Base-by-base conservation (phyloP, 2,329 filamentous ascomycete genomes). In the Alternaria infectoria region DNA sequence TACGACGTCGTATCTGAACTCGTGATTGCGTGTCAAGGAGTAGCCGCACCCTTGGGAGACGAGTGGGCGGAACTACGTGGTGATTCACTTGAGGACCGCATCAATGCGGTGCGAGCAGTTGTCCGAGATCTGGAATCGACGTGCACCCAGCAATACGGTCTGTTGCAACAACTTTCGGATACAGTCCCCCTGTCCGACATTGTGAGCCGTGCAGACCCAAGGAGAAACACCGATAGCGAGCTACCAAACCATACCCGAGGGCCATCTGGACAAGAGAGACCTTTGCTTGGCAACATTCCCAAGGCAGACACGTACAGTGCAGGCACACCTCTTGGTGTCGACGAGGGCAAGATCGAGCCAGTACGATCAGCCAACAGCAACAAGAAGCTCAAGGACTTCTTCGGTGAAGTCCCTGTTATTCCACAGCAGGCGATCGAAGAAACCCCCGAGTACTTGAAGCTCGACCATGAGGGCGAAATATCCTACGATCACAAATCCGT, bases 21-120 rank as follows among this genome's bases (percentile, higher is more conserved):
- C 26, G 83, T 98, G 5, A 82, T 97, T 54, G 89, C 91, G 62
- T 97, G 94, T 74, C 96, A 99, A 80, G 89, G 92, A 23, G 91
- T 98, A n/a, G 92, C 93, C 6, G 93, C 93, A 9, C 96, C 96
- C 6, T 81, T 99, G 46, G 92, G 91, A 9, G 96, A 99, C 77
- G 96, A 99, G 81, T 99, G 96, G 96, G 89, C 94, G 5, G 93
- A 97, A 77, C 85, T 94, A n/a, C 89, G 93, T 46, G 93, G 93
- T 2, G 93, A 97, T 77, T 92, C 94, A 8, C 84, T 99, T 28
- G 95, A 97, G 75, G 93, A 93, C 69, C 89, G 96, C 21, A 81
- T 98, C 25, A 91, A 91, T 67, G 90, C 92, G 66, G 93, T 97
- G 62, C 88, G 91, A 56, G 86, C 89, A 62, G 91, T 93, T 65